Base-by-base conservation (phyloP, 2,329 filamentous ascomycete genomes). In the Diaporthe ilicicola region DNA sequence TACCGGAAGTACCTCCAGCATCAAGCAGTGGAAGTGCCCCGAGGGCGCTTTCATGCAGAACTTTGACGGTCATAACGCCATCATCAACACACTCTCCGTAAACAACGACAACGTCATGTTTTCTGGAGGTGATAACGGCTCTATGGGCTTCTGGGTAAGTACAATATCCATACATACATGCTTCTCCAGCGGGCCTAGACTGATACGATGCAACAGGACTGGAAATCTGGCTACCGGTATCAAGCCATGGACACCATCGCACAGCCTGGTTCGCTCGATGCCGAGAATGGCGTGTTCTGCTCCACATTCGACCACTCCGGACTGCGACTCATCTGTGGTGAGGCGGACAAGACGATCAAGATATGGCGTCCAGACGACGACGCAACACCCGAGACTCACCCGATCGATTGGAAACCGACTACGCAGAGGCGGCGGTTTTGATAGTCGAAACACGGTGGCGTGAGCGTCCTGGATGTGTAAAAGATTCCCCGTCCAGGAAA, bases 1-100 rank as follows among this genome's bases (percentile, higher is more conserved):
- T 5, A 95, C 90, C 72, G 96, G 93, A 53, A 97, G 94, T 77
- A 95, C 95, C 0, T 93, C 93, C 29, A 95, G 93, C 79, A 98
- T 99, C 83, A 99, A 99, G 86, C 96, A 99, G 83, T 99, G 96
- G 95, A 98, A 98, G 81, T 98, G 95, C 76, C 97, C 97, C 1
- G 94, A 98, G 79, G 97, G 95, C 46, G 94, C 94, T 19, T 98
- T 99, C 80, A 99, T 99, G 96, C 95, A 98, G 81, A 98, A 98
- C 79, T 98, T 98, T 78, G 94, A 97, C 53, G 95, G 95, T 5
- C 95, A 98, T 78, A 98, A 98, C 78, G 90, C 94, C 72, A 97
- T 99, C 80, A 95, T 99, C 84, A 99, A 99, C 82, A 94, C 94
- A 0, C 84, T 99, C 55, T 89, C 94, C 53, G 94, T 96, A 39